phyloP scores from a whole-genome alignment of 1,139 yeast genomes.

The Hyphopichia khmerensis region DNA sequence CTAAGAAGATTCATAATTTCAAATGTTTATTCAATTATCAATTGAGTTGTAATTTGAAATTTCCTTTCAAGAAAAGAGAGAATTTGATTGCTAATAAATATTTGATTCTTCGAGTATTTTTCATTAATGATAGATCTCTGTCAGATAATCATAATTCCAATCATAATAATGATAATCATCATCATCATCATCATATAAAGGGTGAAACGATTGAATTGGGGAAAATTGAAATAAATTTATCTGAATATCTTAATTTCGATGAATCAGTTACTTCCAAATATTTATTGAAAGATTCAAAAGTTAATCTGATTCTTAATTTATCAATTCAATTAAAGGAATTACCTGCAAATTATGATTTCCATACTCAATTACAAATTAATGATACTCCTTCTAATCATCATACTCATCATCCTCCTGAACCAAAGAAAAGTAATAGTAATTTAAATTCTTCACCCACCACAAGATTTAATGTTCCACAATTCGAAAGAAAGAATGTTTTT shows the following conservation, averaged over 20 bases:
- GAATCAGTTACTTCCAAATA: conserved; percentile 60
- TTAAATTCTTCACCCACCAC: conserved; percentile 5
- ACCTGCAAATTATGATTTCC: conserved; percentile 42
- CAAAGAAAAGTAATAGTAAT: no score
- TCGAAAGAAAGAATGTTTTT: conserved; percentile 38
- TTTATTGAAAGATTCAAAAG: conserved; percentile 71
- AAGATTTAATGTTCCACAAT: conserved; percentile 34
- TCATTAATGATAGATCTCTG: conserved; percentile 27
- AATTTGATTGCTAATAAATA: conserved; percentile 41
- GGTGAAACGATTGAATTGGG: conserved; percentile 53
- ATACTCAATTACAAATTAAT: conserved; percentile 37
- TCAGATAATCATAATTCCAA: not conserved
- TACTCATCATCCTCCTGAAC: not conserved
- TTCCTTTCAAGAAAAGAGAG: conserved; percentile 34
- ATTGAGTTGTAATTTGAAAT: conserved; percentile 40
- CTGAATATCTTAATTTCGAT: conserved; percentile 65
- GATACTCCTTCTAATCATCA: conserved; percentile 17
- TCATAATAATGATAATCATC: not conserved
- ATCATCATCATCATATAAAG: conserved; percentile 4
- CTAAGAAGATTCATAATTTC: conserved; percentile 41
- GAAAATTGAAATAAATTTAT: conserved; percentile 59
- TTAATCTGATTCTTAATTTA: conserved; percentile 70
- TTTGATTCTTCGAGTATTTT: conserved; percentile 32
- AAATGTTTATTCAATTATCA: conserved; percentile 41
- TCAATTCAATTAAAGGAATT: conserved; percentile 41